These are phyloP conservation scores for Eutrema yunnanense DNA, from an alignment of 345 rosid genomes.

Conservation along the genomic window DNA sequence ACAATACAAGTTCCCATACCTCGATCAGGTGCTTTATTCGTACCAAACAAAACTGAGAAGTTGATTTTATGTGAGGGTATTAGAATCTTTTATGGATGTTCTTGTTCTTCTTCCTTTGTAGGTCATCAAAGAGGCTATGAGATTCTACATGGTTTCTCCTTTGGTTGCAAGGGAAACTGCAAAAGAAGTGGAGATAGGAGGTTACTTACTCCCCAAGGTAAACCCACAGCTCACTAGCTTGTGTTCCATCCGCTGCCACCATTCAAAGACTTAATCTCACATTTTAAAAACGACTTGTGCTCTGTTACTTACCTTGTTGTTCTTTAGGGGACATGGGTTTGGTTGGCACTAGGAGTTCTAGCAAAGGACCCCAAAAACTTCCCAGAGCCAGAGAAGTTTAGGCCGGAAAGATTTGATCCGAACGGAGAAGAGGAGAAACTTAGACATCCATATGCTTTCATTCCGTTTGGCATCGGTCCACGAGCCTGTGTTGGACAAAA, in stretches of 20 bases:
- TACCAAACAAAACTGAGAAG: not conserved
- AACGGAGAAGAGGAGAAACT: constrained; percentile 68
- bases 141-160: constrained; percentile 77
- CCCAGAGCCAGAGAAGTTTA: constrained; percentile 78
- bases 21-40: constrained; percentile 49
- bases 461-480: constrained; percentile 93
- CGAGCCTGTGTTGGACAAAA: constrained; percentile 84
- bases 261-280: not conserved
- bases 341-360: constrained; percentile 83
- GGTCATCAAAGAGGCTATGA: constrained; percentile 89
- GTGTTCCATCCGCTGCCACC: not conserved
- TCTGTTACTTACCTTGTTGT: not conserved
- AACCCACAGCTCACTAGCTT: not conserved
- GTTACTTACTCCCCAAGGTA: constrained; percentile 85
- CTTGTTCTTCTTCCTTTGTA: constrained; percentile 18
- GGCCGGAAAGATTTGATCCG: constrained; percentile 80
- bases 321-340: constrained; percentile 85
- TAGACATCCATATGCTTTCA: constrained; percentile 81
- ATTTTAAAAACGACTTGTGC: not conserved
- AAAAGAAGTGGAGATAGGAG: constrained; percentile 73
- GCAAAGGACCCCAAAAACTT: constrained; percentile 89
- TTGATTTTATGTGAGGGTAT: not conserved
- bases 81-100: not conserved
- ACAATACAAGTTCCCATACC: constrained; percentile 66
- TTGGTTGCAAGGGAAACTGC: constrained; percentile 81